These are phyloP conservation scores for Xerocomellus amylosporus DNA, from an alignment of 768 basidiomycete species.

Conservation along the genomic window DNA sequence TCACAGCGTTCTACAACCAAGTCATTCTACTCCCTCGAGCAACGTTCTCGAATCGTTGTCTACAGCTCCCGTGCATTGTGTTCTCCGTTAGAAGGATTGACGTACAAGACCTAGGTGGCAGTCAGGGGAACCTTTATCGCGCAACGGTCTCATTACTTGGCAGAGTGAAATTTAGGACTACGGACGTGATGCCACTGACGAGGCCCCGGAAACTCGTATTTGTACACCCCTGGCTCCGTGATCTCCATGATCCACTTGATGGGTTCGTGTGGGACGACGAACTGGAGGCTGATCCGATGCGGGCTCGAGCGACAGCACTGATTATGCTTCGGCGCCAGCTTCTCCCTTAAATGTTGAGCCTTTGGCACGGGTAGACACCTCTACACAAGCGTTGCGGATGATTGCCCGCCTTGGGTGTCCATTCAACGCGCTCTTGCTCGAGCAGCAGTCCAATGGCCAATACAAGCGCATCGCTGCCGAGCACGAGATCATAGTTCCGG, in stretches of 20 bases:
- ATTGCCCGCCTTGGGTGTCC: background rate
- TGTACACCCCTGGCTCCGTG: constrained; percentile 11
- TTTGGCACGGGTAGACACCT: background rate
- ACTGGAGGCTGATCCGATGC: too few species aligned
- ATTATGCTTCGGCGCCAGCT: too few species aligned
- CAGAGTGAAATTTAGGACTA: constrained; percentile 1
- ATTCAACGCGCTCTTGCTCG: constrained; percentile 4
- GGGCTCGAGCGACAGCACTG: too few species aligned
- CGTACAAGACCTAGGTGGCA: background rate
- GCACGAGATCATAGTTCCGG: background rate
- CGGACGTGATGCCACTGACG: background rate
- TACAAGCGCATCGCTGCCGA: background rate
- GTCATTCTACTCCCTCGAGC: background rate
- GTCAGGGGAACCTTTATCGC: background rate
- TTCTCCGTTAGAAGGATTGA: background rate
- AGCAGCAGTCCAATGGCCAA: background rate
- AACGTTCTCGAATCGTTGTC: background rate
- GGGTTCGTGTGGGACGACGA: background rate
- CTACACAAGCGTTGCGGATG: background rate
- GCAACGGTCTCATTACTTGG: background rate
- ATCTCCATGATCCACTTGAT: background rate
- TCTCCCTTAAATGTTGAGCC: too few species aligned
- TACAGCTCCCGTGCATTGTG: background rate
- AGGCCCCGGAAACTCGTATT: background rate
- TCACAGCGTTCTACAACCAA: background rate